Base-by-base conservation (phyloP, 2,329 filamentous ascomycete genomes). In the Bipolaris oryzae region DNA sequence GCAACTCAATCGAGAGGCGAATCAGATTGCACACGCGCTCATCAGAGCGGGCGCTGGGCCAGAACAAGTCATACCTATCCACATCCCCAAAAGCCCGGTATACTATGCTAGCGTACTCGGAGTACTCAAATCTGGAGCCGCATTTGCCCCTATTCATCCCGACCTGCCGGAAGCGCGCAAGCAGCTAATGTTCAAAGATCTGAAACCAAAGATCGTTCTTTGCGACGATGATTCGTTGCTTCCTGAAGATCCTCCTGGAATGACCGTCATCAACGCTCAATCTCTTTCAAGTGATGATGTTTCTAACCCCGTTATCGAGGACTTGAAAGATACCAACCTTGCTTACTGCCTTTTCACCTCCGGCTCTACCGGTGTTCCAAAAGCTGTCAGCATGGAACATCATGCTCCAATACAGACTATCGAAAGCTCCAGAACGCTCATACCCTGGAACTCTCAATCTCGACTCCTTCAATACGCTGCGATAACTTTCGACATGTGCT, bases 401-500 rank as follows among this genome's bases (percentile, higher is more conserved):
- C 64, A 66, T 38, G 69, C 75, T 47, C 76, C 77, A 7, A 64
- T 78, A 1, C 77, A 79, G 37, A 79, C 78, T 0, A 71, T 80
- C 35, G 69, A 74, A 39, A 76, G 72, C 45, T 78, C 77, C 2
- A 67, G 69, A 50, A 52, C 63, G 1, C 51, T 77, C 7, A 66
- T 80, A n/a, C 77, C 77, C 9, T 79, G 78, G 77, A 68, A 60
- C 9, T 33, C 61, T 20, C 60, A 68, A 18, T 78, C 76, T 13
- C 69, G 76, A 35, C 64, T 80, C 7, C 60, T 80, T 10, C 78
- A 80, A 55, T 80, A 78, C 56, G 78, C 78, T 31, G 77, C 77
- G 10, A 71, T 68, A 4, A 77, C 76, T 7, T 79, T 79, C 54
- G 78, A 80, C 55, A 80, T 80, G 78, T 80, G 78, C 55, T 80